phyloP scores from a whole-genome alignment of 2,329 filamentous ascomycete genomes.

The Diaporthe batatas region DNA sequence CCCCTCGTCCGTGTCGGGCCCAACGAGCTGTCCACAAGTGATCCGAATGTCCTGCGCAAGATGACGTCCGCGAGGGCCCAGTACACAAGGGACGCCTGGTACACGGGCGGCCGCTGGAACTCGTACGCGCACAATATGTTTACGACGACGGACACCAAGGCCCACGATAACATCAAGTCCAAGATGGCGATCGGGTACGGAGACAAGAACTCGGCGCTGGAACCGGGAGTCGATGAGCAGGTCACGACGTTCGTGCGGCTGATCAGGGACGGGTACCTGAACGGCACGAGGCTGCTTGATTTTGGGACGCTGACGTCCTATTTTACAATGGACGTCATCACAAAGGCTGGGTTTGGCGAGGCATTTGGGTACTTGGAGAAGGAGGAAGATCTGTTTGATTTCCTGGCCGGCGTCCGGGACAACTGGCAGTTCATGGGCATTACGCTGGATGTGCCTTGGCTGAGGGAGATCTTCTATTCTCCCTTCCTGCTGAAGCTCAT shows the following conservation, averaged over 20 bases:
- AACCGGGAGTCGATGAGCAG: constrained; percentile 42
- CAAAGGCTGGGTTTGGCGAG: constrained; percentile 60
- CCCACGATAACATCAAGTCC: constrained; percentile 49
- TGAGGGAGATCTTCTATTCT: constrained; percentile 44
- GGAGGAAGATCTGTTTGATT: constrained; percentile 60
- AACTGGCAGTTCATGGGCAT: constrained; percentile 56
- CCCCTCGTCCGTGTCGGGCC: constrained; percentile 53
- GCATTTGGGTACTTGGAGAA: constrained; percentile 58
- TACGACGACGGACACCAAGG: constrained; percentile 42
- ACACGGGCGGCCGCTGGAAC: constrained; percentile 17
- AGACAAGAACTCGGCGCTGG: constrained; percentile 45
- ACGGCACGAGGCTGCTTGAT: constrained; percentile 53
- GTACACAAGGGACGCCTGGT: constrained; percentile 46
- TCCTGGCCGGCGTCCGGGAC: constrained; percentile 56
- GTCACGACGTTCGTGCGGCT: neutral
- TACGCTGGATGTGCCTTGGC: constrained; percentile 55
- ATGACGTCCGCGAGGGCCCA: constrained; percentile 48
- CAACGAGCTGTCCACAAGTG: constrained; percentile 52
- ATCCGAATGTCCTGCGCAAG: constrained; percentile 49
- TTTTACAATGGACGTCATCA: constrained; percentile 66
- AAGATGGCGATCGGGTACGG: constrained; percentile 46
- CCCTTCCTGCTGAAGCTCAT: constrained; percentile 52
- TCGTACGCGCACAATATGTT: constrained; percentile 31
- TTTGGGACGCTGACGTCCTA: constrained; percentile 59
- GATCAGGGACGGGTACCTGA: neutral